Conservation (phyloP, 352 stramenopile species). For the Pythium dissotocum region DNA sequence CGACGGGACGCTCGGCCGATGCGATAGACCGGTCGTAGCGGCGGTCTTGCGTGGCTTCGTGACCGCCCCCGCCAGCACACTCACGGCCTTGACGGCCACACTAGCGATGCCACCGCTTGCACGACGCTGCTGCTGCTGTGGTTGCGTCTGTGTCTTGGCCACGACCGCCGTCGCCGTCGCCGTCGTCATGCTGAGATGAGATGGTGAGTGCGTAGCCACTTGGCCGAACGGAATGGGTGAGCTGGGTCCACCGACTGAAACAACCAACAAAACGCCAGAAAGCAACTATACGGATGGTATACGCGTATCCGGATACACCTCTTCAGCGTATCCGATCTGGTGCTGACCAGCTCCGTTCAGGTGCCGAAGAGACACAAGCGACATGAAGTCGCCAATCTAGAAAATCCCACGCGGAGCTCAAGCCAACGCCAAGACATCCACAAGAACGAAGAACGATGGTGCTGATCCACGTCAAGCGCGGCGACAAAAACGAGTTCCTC, state of each 20-base stretch:
- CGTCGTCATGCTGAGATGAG: conserved; percentile 5
- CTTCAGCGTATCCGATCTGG: conserved; percentile 3
- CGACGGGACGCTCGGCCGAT: neutral
- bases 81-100: conserved; percentile 14
- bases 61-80: neutral
- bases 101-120: conserved; percentile 1
- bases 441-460: conserved; percentile 59
- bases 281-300: conserved; percentile 23
- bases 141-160: conserved; percentile 1
- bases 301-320: conserved; percentile 21
- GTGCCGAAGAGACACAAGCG: conserved; percentile 1
- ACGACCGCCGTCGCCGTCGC: neutral
- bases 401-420: conserved; percentile 1
- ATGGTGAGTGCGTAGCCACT: conserved; percentile 5
- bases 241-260: conserved; percentile 3
- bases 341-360: neutral
- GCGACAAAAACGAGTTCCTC: conserved; percentile 90
- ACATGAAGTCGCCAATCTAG: neutral
- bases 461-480: conserved; percentile 87
- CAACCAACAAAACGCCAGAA: neutral
- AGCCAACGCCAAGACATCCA: neutral
- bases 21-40: neutral
- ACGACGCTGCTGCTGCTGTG: conserved; percentile 4
- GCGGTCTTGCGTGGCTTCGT: neutral
- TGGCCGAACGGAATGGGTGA: neutral